Base-by-base conservation (phyloP, 2,329 filamentous ascomycete species). In the Tolypocladium ophioglossoides region DNA sequence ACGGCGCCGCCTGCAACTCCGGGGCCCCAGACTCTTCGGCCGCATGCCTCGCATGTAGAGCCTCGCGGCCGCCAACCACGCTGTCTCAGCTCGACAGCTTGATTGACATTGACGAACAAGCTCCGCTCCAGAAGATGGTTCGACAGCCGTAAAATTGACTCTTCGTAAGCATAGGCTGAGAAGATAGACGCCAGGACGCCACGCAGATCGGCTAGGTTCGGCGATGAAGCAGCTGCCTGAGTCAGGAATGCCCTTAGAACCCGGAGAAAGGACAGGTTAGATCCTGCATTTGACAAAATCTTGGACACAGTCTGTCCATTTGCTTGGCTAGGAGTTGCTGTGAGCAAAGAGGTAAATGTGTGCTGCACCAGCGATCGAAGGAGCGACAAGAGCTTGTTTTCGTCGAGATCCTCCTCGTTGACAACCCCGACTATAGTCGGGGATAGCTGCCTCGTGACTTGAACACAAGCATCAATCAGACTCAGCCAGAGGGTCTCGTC, bases 121-220 rank as follows among this genome's bases (percentile, higher is more conserved):
- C 94, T 94, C 61, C 90, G 86, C 58, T 95, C 91, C 0, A 99
- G 77, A 54, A 99, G 83, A 4, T 86, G 80, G 66, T 92, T 95
- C 0, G 94, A 90, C 3, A 99, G 80, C 2, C 81, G 78, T 22
- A 99, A 78, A 18, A 99, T 88, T 0, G 88, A 91, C 67, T 92
- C 89, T 69, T 99, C 94, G 66, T 97, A 96, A 0, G 91, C 86
- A 67, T 99, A 99, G 0, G 94, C 92, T 0, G 92, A 85, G 71
- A 99, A 97, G 54, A 99, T 92, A 14, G 91, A 94, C 1, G 83
- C 77, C 2, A 99, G 79, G 0, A 97, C 91, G 8, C 82, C 82
- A 47, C 94, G 86, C 3, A 99, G 78, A 66, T 97, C 91, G 1
- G 89, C 86, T 2, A 99, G 77, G 14, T 88, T 95, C 0, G 94